Conservation (phyloP, 1,139 yeast genomes). For the Kazachstania sp. region DNA sequence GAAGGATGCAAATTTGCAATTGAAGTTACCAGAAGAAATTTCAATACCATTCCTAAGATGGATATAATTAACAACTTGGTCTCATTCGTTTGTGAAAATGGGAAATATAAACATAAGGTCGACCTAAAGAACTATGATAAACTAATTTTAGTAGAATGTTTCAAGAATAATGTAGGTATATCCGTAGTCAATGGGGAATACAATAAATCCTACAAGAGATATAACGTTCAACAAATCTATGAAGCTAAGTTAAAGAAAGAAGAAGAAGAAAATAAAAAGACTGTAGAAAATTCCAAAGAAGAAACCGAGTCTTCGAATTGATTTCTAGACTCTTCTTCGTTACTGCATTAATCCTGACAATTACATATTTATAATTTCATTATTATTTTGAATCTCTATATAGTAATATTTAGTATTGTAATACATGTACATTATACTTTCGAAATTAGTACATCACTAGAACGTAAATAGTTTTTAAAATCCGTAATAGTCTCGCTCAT, state of each 20-base stretch:
- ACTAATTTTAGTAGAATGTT: conserved; percentile 76
- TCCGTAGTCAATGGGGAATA: conserved; percentile 66
- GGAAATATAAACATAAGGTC: conserved; percentile 61
- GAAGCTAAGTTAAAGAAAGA: conserved; percentile 36
- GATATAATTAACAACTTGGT: conserved; percentile 69
- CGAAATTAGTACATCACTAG: too few species aligned
- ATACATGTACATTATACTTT: background rate
- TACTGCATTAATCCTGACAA: background rate
- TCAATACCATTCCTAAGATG: conserved; percentile 59
- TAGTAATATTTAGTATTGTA: background rate
- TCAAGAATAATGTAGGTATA: conserved; percentile 74
- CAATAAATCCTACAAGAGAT: conserved; percentile 37
- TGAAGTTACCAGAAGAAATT: conserved; percentile 70
- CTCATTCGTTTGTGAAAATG: conserved; percentile 49
- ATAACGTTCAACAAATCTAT: conserved; percentile 53
- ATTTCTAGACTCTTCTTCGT: background rate
- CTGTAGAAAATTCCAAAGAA: background rate
- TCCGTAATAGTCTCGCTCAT: conserved; percentile 4
- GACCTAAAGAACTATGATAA: conserved; percentile 76
- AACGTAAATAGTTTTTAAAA: background rate
- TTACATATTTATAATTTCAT: background rate
- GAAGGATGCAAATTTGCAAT: conserved; percentile 64
- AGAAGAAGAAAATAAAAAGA: conserved; percentile 4
- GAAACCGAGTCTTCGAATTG: background rate
- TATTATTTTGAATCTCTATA: background rate